phyloP scores from a whole-genome alignment of 176 grass and related monocot species.

The Melocanna baccifera region DNA sequence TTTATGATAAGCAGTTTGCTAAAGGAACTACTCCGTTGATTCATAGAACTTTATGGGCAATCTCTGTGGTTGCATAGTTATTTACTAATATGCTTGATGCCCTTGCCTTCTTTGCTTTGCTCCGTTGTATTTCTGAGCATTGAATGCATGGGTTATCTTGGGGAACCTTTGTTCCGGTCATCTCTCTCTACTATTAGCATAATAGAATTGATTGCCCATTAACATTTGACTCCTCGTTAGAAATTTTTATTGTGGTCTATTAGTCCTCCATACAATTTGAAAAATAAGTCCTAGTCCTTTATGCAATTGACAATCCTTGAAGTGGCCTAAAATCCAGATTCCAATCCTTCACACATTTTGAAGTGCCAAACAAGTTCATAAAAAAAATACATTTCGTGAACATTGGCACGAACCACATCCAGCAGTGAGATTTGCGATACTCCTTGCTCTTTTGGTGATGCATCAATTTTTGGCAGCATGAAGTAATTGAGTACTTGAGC shows the following conservation, averaged over 20 bases:
- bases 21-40: neutral
- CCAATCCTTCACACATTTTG: neutral
- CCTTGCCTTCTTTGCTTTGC: neutral
- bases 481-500: conserved; percentile 13
- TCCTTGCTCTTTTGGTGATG: neutral
- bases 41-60: neutral
- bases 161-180: neutral
- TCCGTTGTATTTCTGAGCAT: neutral
- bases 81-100: neutral
- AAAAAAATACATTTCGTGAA: neutral
- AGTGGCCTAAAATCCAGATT: neutral
- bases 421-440: neutral
- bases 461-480: conserved; percentile 14
- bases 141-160: neutral
- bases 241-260: neutral
- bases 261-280: neutral
- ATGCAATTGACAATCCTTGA: neutral
- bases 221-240: neutral
- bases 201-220: neutral
- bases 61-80: neutral
- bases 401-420: neutral
- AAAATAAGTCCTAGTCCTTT: no score
- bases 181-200: neutral
- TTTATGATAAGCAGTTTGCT: neutral
- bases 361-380: neutral